Conservation (phyloP, 1,139 yeast genomes). For the Zygoascus hellenicus region DNA sequence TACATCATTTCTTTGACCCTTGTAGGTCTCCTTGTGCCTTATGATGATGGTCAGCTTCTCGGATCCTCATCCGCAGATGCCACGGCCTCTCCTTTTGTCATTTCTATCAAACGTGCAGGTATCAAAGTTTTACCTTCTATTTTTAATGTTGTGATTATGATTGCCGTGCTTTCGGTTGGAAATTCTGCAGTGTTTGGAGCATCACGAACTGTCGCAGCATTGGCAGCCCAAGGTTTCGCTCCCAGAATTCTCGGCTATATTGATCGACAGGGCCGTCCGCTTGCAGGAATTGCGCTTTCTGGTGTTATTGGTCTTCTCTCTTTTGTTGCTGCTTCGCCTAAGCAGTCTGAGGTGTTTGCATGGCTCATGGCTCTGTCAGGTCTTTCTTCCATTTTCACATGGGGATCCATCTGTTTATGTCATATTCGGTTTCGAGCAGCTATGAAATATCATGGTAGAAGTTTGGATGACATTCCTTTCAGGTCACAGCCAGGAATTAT, state of each 20-base stretch:
- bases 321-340: constrained; percentile 64
- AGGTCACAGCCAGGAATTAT: constrained; percentile 59
- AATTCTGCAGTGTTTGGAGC: constrained; percentile 74
- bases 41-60: constrained; percentile 46
- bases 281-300: constrained; percentile 56
- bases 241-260: constrained; percentile 68
- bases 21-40: constrained; percentile 63
- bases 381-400: constrained; percentile 71
- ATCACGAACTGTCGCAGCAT: constrained; percentile 74
- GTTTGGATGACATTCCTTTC: constrained; percentile 61
- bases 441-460: constrained; percentile 57
- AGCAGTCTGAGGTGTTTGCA: constrained; percentile 60
- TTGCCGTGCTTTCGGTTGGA: constrained; percentile 68
- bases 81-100: constrained; percentile 68
- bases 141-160: constrained; percentile 65
- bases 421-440: constrained; percentile 79
- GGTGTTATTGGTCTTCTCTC: constrained; percentile 59
- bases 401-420: constrained; percentile 72
- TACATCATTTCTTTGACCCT: constrained; percentile 55
- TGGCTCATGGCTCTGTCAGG: constrained; percentile 83
- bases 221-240: constrained; percentile 77
- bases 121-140: constrained; percentile 59
- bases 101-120: constrained; percentile 55
- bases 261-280: constrained; percentile 71
- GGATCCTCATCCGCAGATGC: constrained; percentile 44